Percentiles rank a stretch among this genome's conserved stretches.
Evolutionary conservation across 78 protist species (phyloP).

Genomic region (Dictyostelium firmibasis): DNA sequence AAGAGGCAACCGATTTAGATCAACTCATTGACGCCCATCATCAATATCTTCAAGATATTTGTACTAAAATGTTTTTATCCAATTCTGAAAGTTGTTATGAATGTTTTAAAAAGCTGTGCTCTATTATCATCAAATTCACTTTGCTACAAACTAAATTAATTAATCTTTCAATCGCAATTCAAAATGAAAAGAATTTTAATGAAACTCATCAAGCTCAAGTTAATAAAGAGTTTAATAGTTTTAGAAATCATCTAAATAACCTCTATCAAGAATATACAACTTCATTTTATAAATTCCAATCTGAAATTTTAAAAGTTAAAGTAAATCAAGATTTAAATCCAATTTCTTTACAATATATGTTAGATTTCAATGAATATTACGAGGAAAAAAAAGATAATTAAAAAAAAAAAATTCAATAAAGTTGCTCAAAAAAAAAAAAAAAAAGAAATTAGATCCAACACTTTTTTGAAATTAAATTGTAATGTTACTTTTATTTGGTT

Average conservation of each 20-base stretch:
- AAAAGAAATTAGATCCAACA: not conserved
- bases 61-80: slow-evolving; percentile 26
- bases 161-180: slow-evolving; percentile 4
- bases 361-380: slow-evolving; percentile 73
- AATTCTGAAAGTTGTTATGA: slow-evolving; percentile 38
- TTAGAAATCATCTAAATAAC: not conserved
- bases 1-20: slow-evolving; percentile 57
- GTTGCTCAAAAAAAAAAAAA: not conserved
- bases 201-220: not conserved
- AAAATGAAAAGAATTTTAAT: not conserved
- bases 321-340: slow-evolving; percentile 61
- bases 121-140: slow-evolving; percentile 29
- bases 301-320: slow-evolving; percentile 17
- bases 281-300: slow-evolving; percentile 17
- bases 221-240: slow-evolving; percentile 1
- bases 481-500: not conserved
- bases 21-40: slow-evolving; percentile 74
- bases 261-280: not conserved
- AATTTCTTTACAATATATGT: slow-evolving; percentile 55
- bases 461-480: not conserved
- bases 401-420: not conserved
- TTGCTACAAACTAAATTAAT: not conserved
- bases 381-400: not conserved
- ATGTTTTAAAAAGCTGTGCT: slow-evolving; percentile 7
- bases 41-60: slow-evolving; percentile 52